Percentiles rank a stretch among this genome's conserved stretches.
These are phyloP conservation scores for Colletotrichum nymphaeae DNA, from an alignment of 2,329 filamentous ascomycete species.

Conservation along the genomic window DNA sequence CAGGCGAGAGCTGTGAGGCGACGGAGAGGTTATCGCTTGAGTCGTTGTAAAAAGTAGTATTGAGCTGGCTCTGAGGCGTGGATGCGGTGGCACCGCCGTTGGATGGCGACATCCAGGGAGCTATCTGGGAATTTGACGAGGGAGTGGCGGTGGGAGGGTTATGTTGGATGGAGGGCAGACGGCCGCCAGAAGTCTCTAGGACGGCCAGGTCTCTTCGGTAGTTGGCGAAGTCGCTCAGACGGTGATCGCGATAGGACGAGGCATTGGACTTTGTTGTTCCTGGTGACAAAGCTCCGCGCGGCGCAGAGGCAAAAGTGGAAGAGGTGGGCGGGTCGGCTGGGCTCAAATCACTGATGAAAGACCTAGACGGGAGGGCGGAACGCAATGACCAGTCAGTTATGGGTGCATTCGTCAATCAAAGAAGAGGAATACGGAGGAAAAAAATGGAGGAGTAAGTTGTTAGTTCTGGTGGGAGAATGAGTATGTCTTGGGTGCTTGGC, in stretches of 20 bases:
- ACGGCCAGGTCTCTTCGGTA: slow-evolving; percentile 79
- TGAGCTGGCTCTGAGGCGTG: slow-evolving; percentile 32
- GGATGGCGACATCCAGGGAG: slow-evolving; percentile 66
- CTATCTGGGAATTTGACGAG: slow-evolving; percentile 63
- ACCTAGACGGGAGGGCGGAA: slow-evolving; percentile 36
- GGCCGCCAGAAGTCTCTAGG: slow-evolving; percentile 69
- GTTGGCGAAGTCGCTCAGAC: slow-evolving; percentile 72
- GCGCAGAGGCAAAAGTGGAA: slow-evolving; percentile 53
- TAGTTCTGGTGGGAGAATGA: not conserved
- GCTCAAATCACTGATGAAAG: slow-evolving; percentile 49
- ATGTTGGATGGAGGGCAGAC: slow-evolving; percentile 69
- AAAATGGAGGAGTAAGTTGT: not conserved
- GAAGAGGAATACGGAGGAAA: slow-evolving; percentile 24
- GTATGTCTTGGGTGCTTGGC: slow-evolving; percentile 11
- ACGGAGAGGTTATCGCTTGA: slow-evolving; percentile 76
- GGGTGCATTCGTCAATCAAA: slow-evolving; percentile 13
- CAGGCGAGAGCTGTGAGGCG: slow-evolving; percentile 76
- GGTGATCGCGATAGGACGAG: slow-evolving; percentile 67
- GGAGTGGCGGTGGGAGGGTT: slow-evolving; percentile 68
- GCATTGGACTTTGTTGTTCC: slow-evolving; percentile 56
- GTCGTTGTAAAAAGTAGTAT: slow-evolving; percentile 79
- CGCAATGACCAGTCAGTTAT: slow-evolving; percentile 35
- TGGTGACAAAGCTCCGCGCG: slow-evolving; percentile 56
- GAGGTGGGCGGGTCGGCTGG: slow-evolving; percentile 58
- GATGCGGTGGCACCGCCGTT: slow-evolving; percentile 48